Conservation (phyloP, 495 filamentous ascomycete species). For the Rusavskia elegans region DNA sequence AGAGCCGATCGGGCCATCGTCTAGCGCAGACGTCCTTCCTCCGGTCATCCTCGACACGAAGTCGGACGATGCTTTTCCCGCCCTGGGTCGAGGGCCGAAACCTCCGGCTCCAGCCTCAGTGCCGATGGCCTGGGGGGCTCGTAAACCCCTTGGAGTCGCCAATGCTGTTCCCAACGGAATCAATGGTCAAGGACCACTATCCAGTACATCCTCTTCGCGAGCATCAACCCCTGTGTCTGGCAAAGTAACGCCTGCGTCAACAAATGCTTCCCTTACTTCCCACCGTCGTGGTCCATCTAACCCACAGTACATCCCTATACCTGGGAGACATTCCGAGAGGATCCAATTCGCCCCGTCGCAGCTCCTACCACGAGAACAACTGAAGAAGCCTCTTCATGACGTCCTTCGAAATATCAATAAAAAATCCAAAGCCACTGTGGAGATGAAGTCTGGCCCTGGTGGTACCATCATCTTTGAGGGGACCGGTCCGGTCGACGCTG, state of each 20-base stretch:
- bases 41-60: constrained; percentile 48
- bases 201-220: constrained; percentile 27
- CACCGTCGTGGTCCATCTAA: constrained; percentile 9
- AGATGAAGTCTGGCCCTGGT: constrained; percentile 49
- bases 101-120: constrained; percentile 35
- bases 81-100: constrained; percentile 60
- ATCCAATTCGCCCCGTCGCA: constrained; percentile 55
- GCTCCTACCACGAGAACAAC: constrained; percentile 51
- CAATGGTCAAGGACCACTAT: constrained; percentile 26
- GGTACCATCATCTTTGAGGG: constrained; percentile 65
- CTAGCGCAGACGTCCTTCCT: constrained; percentile 26
- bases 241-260: constrained; percentile 36
- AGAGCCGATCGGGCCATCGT: constrained; percentile 18
- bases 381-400: constrained; percentile 70
- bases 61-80: constrained; percentile 82
- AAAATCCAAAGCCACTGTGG: constrained; percentile 70
- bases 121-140: constrained; percentile 52
- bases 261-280: constrained; percentile 16
- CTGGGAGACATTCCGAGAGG: constrained; percentile 62
- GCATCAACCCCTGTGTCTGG: constrained; percentile 44
- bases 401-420: constrained; percentile 77
- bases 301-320: constrained; percentile 50
- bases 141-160: constrained; percentile 35
- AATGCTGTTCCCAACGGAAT: constrained; percentile 46
- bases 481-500: constrained; percentile 58